Evolutionary conservation across 2,329 filamentous ascomycete species (phyloP).

Genomic region (Alternaria infectoria): DNA sequence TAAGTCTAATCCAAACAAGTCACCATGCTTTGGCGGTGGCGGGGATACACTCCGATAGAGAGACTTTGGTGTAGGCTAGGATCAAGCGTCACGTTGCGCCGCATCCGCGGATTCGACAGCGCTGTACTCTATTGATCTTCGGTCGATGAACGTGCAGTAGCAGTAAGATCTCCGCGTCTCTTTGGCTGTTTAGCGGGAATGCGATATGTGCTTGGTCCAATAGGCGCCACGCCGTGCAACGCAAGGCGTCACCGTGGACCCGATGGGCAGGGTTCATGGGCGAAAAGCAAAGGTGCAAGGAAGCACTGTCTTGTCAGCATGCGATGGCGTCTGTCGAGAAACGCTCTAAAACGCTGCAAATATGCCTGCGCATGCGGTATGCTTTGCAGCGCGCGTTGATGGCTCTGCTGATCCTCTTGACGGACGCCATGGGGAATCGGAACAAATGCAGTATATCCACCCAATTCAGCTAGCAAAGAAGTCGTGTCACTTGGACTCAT

Average conservation of each 20-base stretch:
- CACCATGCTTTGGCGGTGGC: conserved; percentile 27
- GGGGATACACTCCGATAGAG: conserved; percentile 17
- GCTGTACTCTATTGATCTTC: conserved; percentile 32
- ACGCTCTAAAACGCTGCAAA: conserved; percentile 36
- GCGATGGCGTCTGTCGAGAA: conserved; percentile 35
- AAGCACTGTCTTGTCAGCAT: conserved; percentile 40
- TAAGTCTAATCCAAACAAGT: conserved; percentile 18
- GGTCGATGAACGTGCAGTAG: conserved; percentile 26
- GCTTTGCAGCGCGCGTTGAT: conserved; percentile 25
- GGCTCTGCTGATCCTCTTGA: conserved; percentile 20
- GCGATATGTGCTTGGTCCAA: conserved; percentile 30
- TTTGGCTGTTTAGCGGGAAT: conserved; percentile 27
- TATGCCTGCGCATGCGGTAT: conserved; percentile 35
- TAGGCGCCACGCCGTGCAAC: conserved; percentile 20
- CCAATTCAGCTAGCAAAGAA: conserved; percentile 37
- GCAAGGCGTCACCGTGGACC: conserved; percentile 29
- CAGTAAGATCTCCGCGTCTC: conserved; percentile 33
- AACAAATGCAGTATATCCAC: conserved; percentile 36
- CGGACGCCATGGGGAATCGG: conserved; percentile 29
- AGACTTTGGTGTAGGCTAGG: conserved; percentile 28
- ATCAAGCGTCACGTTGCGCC: conserved; percentile 42
- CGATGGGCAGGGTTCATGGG: conserved; percentile 27
- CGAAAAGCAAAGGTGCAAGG: conserved; percentile 42
- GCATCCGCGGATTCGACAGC: conserved; percentile 33
- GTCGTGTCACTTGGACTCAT: conserved; percentile 37